Conservation (phyloP, 306 rosid species). For the Cucurbita moschata region DNA sequence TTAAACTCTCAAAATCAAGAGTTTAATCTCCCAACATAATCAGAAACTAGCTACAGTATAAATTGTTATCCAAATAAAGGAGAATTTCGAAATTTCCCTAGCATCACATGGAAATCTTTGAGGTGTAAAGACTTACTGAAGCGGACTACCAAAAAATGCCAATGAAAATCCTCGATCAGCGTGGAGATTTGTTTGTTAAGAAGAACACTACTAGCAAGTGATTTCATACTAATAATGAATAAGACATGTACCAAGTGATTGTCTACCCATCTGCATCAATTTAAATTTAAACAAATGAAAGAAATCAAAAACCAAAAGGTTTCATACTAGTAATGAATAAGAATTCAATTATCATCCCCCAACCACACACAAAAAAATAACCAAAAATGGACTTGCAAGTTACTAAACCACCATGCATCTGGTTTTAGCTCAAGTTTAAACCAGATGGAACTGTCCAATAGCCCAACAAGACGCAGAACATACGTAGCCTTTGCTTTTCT, state of each 20-base stretch:
- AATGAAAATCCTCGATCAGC: background rate
- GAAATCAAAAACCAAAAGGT: background rate
- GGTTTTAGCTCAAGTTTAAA: no score
- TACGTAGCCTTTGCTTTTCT: no score
- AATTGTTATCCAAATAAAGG: no score
- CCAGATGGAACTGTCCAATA: no score
- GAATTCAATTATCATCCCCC: background rate
- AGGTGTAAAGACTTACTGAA: background rate
- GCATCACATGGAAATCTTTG: background rate
- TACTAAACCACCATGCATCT: background rate
- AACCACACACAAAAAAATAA: no score
- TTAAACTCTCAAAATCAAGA: background rate
- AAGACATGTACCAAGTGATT: slow-evolving; percentile 73
- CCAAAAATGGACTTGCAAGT: no score
- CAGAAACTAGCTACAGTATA: no score
- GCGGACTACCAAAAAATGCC: background rate
- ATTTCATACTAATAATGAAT: no score
- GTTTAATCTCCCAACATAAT: background rate
- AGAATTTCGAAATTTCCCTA: background rate
- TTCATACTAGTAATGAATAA: background rate
- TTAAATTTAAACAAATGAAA: slow-evolving; percentile 12
- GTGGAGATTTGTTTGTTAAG: background rate
- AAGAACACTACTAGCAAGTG: slow-evolving; percentile 30
- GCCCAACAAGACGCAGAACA: no score
- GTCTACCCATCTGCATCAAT: slow-evolving; percentile 72